These are phyloP conservation scores for Yarrowia porcina DNA, from an alignment of 805 yeast species.

Conservation along the genomic window DNA sequence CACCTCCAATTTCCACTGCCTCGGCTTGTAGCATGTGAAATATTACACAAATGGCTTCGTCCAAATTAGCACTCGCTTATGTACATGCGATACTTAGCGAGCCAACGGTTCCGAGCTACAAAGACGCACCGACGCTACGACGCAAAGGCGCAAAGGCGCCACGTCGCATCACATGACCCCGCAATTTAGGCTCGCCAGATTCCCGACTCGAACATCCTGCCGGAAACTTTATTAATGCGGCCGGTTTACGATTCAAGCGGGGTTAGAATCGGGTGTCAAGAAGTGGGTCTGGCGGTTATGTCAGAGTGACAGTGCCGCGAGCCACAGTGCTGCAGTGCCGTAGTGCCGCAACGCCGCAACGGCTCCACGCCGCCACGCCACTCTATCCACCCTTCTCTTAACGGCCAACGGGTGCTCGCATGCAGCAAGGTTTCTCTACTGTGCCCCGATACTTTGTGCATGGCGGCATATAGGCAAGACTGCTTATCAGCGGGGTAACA, in stretches of 20 bases:
- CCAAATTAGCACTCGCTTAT: constrained; percentile 7
- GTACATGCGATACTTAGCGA: constrained; percentile 9
- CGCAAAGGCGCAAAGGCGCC: constrained; percentile 2
- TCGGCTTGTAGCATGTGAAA: too few relatives aligned
- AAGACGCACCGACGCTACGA: too few relatives aligned
- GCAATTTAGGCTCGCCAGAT: background rate
- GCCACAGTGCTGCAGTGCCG: too few relatives aligned
- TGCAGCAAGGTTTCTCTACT: background rate
- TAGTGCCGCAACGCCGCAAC: too few relatives aligned
- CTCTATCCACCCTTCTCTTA: too few relatives aligned
- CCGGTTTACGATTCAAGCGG: constrained; percentile 12
- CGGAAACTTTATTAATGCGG: background rate
- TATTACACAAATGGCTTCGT: too few relatives aligned
- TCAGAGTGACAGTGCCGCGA: too few relatives aligned
- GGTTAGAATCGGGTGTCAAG: background rate
- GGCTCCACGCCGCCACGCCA: too few relatives aligned
- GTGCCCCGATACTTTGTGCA: background rate
- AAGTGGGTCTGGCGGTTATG: too few relatives aligned
- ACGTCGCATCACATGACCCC: constrained; percentile 22
- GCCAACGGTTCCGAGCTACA: background rate
- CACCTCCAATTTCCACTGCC: too few relatives aligned
- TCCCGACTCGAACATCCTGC: constrained; percentile 1
- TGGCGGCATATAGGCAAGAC: background rate
- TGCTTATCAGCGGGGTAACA: constrained; percentile 17
- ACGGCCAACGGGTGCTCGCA: background rate